Evolutionary conservation across 176 grass and related monocot species (phyloP), one percentile per base, ranked within the genome.

Genomic region (Aegilops bicornis): DNA sequence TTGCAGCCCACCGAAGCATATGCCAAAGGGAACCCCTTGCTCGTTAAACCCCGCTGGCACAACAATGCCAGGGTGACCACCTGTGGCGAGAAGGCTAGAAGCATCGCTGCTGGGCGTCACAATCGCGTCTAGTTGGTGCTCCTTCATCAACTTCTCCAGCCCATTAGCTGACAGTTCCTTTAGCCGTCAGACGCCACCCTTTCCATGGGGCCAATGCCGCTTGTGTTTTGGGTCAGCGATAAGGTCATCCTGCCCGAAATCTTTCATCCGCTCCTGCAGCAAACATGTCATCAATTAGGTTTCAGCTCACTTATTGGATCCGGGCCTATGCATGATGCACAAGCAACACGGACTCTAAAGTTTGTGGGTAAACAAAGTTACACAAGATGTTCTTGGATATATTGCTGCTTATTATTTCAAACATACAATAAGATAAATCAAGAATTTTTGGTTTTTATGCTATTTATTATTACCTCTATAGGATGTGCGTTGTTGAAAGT

Each of bases 1-100:
- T n/a, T 88, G 87, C 6, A 96, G 37, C 1, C 94, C 91, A 1
- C 87, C 89, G 16, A 93, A 96, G 48, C 81, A 84, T 12, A 91
- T 81, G 9, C 62, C 87, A 11, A 91, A 93, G 8, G 91, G 94
- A 2, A 64, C 79, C 39, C 87, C 87, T 11, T 15, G 17, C 79
- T 78, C 15, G 8, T 56, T 29, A 12, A 86, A 96, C 29, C 94
- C 87, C 8, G 87, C 94, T 2, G 91, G 94, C 29, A 91, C 78
- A 2, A 35, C 73, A 16, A 96, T 96, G 16, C 52, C 87, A 1
- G 91, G 87, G 63, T 86, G 67, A 19, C 94, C 89, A 23, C 74
- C 82, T 19, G 86, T 64, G 10, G 86, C 91, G 6, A 93, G 82
- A 62, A 86, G 20, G 3, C 32, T 6, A 8, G 54, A 1, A 4